A percentile compares a stretch with the other conserved stretches of the same genome.
phyloP scores from a whole-genome alignment of 306 rosid genomes.

The Sindora glabra region DNA sequence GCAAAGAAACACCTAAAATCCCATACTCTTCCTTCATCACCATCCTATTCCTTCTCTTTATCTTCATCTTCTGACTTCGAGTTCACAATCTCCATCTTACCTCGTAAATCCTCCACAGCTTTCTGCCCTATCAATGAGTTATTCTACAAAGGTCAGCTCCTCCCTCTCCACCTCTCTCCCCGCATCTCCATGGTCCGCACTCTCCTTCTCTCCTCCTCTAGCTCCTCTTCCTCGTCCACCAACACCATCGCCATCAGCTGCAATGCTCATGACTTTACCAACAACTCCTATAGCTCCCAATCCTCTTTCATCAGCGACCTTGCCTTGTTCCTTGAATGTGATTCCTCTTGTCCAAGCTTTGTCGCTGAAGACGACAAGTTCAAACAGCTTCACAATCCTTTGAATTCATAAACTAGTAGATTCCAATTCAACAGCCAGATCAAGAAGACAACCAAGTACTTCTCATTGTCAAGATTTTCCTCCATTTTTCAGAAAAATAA shows the following conservation, averaged over 20 bases:
- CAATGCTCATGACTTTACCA: slow-evolving; percentile 72
- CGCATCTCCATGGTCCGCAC: slow-evolving; percentile 83
- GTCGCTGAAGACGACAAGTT: slow-evolving; percentile 57
- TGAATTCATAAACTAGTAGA: too few species aligned
- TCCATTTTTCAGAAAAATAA: slow-evolving; percentile 63
- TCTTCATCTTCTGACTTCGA: slow-evolving; percentile 87
- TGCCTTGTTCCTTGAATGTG: slow-evolving; percentile 40
- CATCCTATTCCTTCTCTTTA: slow-evolving; percentile 61
- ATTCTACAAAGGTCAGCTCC: slow-evolving; percentile 82
- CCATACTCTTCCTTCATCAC: slow-evolving; percentile 69
- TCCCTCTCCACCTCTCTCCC: slow-evolving; percentile 74
- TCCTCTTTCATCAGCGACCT: slow-evolving; percentile 55
- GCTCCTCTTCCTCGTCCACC: slow-evolving; percentile 55
- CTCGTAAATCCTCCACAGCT: slow-evolving; percentile 52
- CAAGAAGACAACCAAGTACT: slow-evolving; percentile 51
- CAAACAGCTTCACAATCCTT: slow-evolving; percentile 30
- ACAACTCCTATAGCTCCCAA: slow-evolving; percentile 52
- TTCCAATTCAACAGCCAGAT: slow-evolving; percentile 14
- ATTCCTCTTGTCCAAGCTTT: slow-evolving; percentile 75
- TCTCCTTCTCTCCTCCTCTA: slow-evolving; percentile 61
- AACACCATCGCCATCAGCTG: slow-evolving; percentile 40
- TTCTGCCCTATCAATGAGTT: slow-evolving; percentile 88
- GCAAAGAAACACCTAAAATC: slow-evolving; percentile 26
- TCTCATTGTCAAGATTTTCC: slow-evolving; percentile 71
- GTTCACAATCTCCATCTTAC: slow-evolving; percentile 72